phyloP scores from a whole-genome alignment of 2,329 filamentous ascomycete species.

The Trichoderma polysporum region DNA sequence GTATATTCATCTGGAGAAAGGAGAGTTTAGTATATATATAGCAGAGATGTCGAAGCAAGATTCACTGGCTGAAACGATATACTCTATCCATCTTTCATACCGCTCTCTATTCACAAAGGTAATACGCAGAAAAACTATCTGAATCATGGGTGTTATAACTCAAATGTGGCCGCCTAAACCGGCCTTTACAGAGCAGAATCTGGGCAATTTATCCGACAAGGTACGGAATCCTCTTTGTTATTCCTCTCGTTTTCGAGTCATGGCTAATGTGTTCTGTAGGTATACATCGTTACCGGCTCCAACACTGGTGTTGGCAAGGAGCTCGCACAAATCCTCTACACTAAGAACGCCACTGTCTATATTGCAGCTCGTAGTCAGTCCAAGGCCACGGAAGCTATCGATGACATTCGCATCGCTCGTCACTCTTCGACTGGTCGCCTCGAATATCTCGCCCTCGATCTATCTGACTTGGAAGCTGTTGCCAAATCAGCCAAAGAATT shows the following conservation, averaged over 20 bases:
- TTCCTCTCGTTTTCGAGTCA: fast-evolving
- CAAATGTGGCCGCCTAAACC: constrained; percentile 19
- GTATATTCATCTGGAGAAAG: neutral
- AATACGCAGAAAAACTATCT: too few species aligned
- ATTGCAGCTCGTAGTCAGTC: constrained; percentile 48
- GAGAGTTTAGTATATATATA: neutral
- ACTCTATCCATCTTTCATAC: neutral
- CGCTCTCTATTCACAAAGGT: neutral
- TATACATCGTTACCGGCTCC: constrained; percentile 50
- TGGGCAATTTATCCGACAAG: constrained; percentile 52
- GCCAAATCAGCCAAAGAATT: constrained; percentile 30
- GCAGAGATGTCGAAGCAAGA: neutral
- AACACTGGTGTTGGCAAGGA: constrained; percentile 49
- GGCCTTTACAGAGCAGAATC: constrained; percentile 51
- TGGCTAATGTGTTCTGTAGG: constrained; percentile 28
- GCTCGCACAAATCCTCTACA: constrained; percentile 52
- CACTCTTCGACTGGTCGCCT: constrained; percentile 24
- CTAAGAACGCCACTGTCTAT: constrained; percentile 53
- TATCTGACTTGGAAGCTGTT: constrained; percentile 35
- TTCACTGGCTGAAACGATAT: neutral
- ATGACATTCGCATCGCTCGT: constrained; percentile 28
- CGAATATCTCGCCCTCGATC: constrained; percentile 43
- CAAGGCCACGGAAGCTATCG: constrained; percentile 45
- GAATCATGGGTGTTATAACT: neutral
- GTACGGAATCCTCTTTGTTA: constrained; percentile 40